Percentiles rank a stretch among this genome's conserved stretches.
Evolutionary conservation across 306 rosid species (phyloP).

Genomic region (Malus orientalis): DNA sequence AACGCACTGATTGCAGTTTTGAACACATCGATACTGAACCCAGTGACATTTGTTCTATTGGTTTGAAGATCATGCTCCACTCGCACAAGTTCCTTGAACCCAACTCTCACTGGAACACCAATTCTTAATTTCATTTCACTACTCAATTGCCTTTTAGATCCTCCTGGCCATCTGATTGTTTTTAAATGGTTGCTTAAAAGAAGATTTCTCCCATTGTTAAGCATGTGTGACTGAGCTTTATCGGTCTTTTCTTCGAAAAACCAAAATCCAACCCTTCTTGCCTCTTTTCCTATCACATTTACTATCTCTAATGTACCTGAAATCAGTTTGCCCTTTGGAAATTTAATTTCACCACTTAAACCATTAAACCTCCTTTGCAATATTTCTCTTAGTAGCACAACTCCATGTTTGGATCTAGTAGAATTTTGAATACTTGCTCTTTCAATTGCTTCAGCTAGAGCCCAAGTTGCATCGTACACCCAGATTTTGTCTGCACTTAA

Average conservation of each 20-base stretch:
- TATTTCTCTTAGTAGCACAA: neutral
- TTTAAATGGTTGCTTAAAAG: neutral
- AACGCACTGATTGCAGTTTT: neutral
- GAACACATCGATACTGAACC: constrained; percentile 17
- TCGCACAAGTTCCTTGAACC: neutral
- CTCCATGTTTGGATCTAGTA: neutral
- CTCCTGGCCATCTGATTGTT: constrained; percentile 23
- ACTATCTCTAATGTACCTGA: constrained; percentile 6
- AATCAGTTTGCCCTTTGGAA: neutral
- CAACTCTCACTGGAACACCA: neutral
- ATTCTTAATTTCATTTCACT: neutral
- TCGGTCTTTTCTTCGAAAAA: too few species aligned
- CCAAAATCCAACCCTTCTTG: constrained; percentile 17
- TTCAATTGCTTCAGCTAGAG: constrained; percentile 15
- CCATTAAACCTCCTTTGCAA: neutral
- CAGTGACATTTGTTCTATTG: neutral
- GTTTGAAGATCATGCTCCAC: neutral
- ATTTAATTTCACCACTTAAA: constrained; percentile 11
- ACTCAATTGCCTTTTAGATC: neutral
- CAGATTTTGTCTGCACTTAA: neutral
- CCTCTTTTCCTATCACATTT: constrained; percentile 9
- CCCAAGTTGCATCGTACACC: constrained; percentile 16
- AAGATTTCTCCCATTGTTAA: neutral
- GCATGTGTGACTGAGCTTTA: too few species aligned
- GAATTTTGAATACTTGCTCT: neutral